Percentiles rank a stretch among this genome's conserved stretches.
These are phyloP conservation scores for Zymoseptoria pseudotritici DNA, from an alignment of 2,329 filamentous ascomycete species.

Conservation along the genomic window DNA sequence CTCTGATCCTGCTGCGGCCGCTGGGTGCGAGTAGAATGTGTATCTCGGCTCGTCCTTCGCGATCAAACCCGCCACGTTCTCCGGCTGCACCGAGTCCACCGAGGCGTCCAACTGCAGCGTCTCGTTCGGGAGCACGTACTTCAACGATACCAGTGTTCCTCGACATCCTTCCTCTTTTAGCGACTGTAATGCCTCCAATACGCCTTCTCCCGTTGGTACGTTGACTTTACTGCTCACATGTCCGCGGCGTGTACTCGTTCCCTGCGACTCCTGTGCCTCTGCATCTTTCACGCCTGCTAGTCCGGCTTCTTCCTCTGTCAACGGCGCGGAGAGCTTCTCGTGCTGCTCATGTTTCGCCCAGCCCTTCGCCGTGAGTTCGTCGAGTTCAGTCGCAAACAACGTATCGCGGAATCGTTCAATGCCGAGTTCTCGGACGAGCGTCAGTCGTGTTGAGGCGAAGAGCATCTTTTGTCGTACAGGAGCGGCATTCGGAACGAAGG, in stretches of 20 bases:
- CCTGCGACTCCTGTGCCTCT: constrained; percentile 67
- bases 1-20: constrained; percentile 36
- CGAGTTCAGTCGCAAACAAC: constrained; percentile 62
- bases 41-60: constrained; percentile 65
- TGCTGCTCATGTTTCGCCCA: constrained; percentile 69
- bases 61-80: constrained; percentile 53
- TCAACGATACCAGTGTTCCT: constrained; percentile 19
- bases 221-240: constrained; percentile 41
- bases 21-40: constrained; percentile 62
- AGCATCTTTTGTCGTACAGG: constrained; percentile 82
- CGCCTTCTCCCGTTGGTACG: constrained; percentile 53
- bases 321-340: constrained; percentile 52
- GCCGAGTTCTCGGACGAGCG: constrained; percentile 68
- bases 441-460: constrained; percentile 69
- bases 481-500: constrained; percentile 71
- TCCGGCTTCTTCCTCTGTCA: constrained; percentile 70
- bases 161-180: constrained; percentile 42
- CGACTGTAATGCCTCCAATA: constrained; percentile 55
- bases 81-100: constrained; percentile 46
- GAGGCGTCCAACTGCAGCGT: constrained; percentile 58
- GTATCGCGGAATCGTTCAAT: constrained; percentile 71
- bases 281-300: constrained; percentile 66
- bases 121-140: constrained; percentile 53
- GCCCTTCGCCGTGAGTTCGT: constrained; percentile 61
- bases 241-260: constrained; percentile 52